Evolutionary conservation across 345 rosid genomes (phyloP).

Genomic region (Bruguiera sexangula): DNA sequence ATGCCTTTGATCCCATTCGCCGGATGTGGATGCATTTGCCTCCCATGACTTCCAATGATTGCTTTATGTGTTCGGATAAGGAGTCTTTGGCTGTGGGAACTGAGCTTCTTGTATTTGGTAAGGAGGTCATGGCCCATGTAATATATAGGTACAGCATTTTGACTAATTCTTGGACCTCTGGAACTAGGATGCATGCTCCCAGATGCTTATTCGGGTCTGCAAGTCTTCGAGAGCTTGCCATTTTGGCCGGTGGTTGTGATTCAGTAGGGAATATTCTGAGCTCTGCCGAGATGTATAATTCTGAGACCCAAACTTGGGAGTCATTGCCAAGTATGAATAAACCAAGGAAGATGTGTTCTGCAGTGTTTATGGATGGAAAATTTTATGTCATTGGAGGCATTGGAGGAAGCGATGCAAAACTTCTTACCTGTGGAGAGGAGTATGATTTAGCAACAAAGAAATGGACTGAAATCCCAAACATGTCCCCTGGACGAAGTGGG

Average conservation of each 20-base stretch:
- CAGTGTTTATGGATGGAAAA: slow-evolving; percentile 84
- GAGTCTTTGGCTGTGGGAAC: slow-evolving; percentile 96
- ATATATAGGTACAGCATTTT: slow-evolving; percentile 79
- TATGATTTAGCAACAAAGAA: slow-evolving; percentile 62
- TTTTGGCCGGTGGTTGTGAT: slow-evolving; percentile 88
- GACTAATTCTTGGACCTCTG: slow-evolving; percentile 77
- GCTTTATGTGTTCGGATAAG: slow-evolving; percentile 70
- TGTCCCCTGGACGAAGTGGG: slow-evolving; percentile 65
- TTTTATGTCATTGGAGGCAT: slow-evolving; percentile 89
- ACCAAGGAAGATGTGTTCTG: slow-evolving; percentile 90
- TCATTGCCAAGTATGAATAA: slow-evolving; percentile 71
- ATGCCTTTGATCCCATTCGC: slow-evolving; percentile 75
- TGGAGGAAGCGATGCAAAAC: slow-evolving; percentile 46
- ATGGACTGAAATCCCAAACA: slow-evolving; percentile 75
- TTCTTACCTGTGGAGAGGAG: slow-evolving; percentile 78
- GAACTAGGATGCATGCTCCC: slow-evolving; percentile 70
- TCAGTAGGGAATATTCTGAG: slow-evolving; percentile 52
- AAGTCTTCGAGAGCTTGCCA: slow-evolving; percentile 75
- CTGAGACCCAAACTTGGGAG: slow-evolving; percentile 64
- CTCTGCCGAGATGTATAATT: slow-evolving; percentile 83
- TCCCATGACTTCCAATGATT: slow-evolving; percentile 61
- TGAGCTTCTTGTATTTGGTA: slow-evolving; percentile 82
- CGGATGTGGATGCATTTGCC: slow-evolving; percentile 83
- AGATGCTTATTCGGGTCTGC: slow-evolving; percentile 96
- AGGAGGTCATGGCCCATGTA: slow-evolving; percentile 59